Evolutionary conservation across 192 early-diverging fungal species (phyloP), one percentile per base, ranked within the genome.

Genomic region (Phlyctochytrium arcticum): DNA sequence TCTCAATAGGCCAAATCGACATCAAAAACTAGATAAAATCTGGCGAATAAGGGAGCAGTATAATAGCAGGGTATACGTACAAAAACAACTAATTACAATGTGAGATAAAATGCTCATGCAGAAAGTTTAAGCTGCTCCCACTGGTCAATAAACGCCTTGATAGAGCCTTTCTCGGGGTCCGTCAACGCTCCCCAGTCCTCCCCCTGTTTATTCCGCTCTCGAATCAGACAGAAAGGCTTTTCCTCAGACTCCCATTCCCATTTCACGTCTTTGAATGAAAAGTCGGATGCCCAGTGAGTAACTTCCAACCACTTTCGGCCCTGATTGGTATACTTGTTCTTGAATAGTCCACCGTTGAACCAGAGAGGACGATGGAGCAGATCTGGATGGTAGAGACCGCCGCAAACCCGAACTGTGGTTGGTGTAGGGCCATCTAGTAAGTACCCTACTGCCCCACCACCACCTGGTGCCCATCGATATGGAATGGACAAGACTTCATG

Each of bases 401-500:
- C 70, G 57, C 70, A 72, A 44, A 75, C 48, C 31, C 9, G 15
- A 23, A 31, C 23, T 5, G 31, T 26, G 31, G 53, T 30, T 30
- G 24, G 4, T 54, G 17, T 4, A 17, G 42, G 64, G 21, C 48
- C 34, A n/a, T 58, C 35, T 29, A 39, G n/a, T 34, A 37, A 5
- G 31, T 24, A 62, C 5, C 85, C 85, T 56, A 87, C 75, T 23
- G 74, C 71, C 7, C 72, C 80, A n/a, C 76, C 82, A 62, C 73
- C 72, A 12, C 70, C 76, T 48, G 73, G 76, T 17, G 77, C 58
- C 31, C 80, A 84, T 78, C n/a, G n/a, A n/a, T n/a, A n/a, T n/a
- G n/a, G n/a, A n/a, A n/a, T n/a, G n/a, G n/a, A n/a, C n/a, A n/a
- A n/a, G n/a, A n/a, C n/a, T n/a, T n/a, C n/a, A n/a, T n/a, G n/a